Conservation (phyloP, 2,329 filamentous ascomycete genomes). For the Beauveria caledonica region DNA sequence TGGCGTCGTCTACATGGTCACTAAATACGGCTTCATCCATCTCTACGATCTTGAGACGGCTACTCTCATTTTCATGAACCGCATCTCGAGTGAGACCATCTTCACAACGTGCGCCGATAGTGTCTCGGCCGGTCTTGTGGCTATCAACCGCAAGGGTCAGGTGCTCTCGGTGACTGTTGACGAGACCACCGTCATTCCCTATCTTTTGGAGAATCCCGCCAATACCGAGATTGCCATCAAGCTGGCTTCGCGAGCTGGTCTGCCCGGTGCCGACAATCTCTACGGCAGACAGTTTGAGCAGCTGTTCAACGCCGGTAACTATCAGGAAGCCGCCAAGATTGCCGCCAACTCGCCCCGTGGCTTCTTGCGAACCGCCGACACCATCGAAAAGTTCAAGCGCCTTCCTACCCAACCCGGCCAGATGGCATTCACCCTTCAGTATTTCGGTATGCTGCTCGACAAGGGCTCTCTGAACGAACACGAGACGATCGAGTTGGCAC, state of each 20-base stretch:
- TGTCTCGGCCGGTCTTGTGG: conserved; percentile 79
- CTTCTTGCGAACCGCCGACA: conserved; percentile 88
- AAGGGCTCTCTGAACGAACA: conserved; percentile 89
- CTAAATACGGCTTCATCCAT: conserved; percentile 98
- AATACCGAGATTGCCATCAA: conserved; percentile 92
- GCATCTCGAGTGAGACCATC: conserved; percentile 97
- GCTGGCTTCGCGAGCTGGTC: conserved; percentile 85
- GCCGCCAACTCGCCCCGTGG: conserved; percentile 94
- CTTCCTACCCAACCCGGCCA: conserved; percentile 73
- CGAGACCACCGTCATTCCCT: conserved; percentile 83
- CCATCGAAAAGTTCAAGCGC: conserved; percentile 92
- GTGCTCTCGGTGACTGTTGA: conserved; percentile 91
- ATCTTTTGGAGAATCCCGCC: conserved; percentile 91
- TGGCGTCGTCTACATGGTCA: conserved; percentile 92
- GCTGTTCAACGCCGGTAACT: conserved; percentile 71
- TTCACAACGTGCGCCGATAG: conserved; percentile 86
- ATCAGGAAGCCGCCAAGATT: conserved; percentile 84
- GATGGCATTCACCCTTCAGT: conserved; percentile 91
- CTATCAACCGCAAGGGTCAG: conserved; percentile 96
- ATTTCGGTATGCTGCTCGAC: conserved; percentile 94
- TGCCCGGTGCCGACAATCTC: conserved; percentile 88
- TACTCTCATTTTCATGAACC: conserved; percentile 97
- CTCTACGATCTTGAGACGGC: conserved; percentile 96
- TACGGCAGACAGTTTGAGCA: conserved; percentile 92
- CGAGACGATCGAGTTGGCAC: conserved; percentile 87